Conservation (phyloP, 495 filamentous ascomycete species). For the Oidiodendron maius region DNA sequence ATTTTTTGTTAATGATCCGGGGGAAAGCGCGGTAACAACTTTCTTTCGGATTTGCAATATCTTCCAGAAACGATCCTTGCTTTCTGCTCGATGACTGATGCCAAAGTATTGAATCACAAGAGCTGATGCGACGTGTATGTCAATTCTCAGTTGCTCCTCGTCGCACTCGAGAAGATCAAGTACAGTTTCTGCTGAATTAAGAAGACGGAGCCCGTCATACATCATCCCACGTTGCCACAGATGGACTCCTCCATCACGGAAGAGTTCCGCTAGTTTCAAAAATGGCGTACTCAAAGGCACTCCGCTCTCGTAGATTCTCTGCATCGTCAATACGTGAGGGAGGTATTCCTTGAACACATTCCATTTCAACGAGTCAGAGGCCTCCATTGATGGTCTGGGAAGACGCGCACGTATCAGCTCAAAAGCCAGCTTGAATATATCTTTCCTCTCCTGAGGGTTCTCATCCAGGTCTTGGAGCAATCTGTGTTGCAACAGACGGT, state of each 20-base stretch:
- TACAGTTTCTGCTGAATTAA: constrained; percentile 21
- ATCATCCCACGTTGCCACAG: constrained; percentile 18
- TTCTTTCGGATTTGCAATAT: constrained; percentile 13
- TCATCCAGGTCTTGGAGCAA: constrained; percentile 1
- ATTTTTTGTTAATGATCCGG: background rate
- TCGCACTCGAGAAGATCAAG: constrained; percentile 2
- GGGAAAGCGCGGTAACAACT: background rate
- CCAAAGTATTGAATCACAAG: constrained; percentile 19
- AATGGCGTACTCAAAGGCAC: background rate
- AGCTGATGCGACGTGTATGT: constrained; percentile 21
- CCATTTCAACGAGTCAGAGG: constrained; percentile 12
- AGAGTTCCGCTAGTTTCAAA: constrained; percentile 18
- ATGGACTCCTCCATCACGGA: constrained; percentile 24
- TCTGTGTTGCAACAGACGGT: background rate
- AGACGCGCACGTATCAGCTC: constrained; percentile 12
- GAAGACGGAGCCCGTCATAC: constrained; percentile 15
- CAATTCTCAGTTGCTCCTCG: constrained; percentile 10
- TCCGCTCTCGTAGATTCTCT: background rate
- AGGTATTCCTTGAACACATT: constrained; percentile 11
- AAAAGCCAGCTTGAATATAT: constrained; percentile 15
- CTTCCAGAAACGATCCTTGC: constrained; percentile 2
- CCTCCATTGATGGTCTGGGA: constrained; percentile 14
- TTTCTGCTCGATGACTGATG: constrained; percentile 4
- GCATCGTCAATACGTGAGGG: constrained; percentile 16
- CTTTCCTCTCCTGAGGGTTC: background rate